Conservation (phyloP, 257 asterid genomes). For the Solanum piurae region DNA sequence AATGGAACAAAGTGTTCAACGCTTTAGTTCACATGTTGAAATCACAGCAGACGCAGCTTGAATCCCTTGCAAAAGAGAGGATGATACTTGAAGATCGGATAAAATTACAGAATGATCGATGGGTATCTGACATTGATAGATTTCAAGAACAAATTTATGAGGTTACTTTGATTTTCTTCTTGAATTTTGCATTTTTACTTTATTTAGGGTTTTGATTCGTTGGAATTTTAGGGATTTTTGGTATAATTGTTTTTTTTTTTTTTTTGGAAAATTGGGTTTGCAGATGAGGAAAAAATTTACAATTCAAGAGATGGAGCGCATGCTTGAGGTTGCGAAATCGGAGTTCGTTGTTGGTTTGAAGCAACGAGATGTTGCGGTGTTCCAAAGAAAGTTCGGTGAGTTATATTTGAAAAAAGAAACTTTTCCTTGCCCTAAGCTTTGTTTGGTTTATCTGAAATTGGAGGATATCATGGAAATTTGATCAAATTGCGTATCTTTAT, state of each 20-base stretch:
- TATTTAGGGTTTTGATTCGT: background rate
- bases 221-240: background rate
- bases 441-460: background rate
- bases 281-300: slow-evolving; percentile 23
- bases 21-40: slow-evolving; percentile 31
- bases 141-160: slow-evolving; percentile 28
- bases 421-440: no score
- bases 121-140: slow-evolving; percentile 15
- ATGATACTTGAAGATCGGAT: slow-evolving; percentile 46
- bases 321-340: slow-evolving; percentile 31
- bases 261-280: background rate
- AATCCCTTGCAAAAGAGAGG: slow-evolving; percentile 28
- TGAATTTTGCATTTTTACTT: background rate
- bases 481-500: background rate
- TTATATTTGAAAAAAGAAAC: background rate
- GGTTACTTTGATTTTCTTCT: slow-evolving; percentile 22
- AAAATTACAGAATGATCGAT: slow-evolving; percentile 17
- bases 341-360: slow-evolving; percentile 42
- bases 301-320: slow-evolving; percentile 46
- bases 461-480: background rate
- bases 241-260: background rate
- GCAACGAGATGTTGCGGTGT: slow-evolving; percentile 42
- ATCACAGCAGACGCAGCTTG: slow-evolving; percentile 31
- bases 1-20: slow-evolving; percentile 40
- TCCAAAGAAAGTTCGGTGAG: slow-evolving; percentile 57